Conservation (phyloP, 1,284 basidiomycete genomes). For the Tetrapyrgos nigripes region DNA sequence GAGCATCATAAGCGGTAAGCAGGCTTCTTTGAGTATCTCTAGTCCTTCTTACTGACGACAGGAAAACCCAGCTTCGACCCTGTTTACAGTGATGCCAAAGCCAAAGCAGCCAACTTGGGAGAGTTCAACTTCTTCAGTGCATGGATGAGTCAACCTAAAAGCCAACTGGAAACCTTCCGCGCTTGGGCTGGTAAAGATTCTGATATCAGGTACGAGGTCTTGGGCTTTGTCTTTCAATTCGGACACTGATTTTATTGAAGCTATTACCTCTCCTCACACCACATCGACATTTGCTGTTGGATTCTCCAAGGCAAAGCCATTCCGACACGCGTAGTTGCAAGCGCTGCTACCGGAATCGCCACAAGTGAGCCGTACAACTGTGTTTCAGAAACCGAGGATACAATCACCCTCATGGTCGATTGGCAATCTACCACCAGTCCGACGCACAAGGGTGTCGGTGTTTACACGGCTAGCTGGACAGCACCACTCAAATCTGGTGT, state of each 20-base stretch:
- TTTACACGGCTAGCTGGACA: constrained; percentile 93
- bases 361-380: constrained; percentile 87
- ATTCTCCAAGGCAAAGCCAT: constrained; percentile 83
- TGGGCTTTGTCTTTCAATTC: neutral
- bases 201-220: constrained; percentile 72
- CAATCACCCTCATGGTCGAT: constrained; percentile 92
- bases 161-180: constrained; percentile 91
- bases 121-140: constrained; percentile 93
- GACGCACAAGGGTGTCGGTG: constrained; percentile 78
- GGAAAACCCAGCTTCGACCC: constrained; percentile 76
- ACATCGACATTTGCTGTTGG: constrained; percentile 93
- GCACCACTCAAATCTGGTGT: constrained; percentile 79
- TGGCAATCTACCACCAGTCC: constrained; percentile 82
- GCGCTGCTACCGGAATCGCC: constrained; percentile 89
- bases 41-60: constrained; percentile 4
- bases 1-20: constrained; percentile 83
- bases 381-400: constrained; percentile 88
- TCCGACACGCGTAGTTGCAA: constrained; percentile 87
- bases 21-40: neutral
- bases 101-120: constrained; percentile 77
- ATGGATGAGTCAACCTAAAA: constrained; percentile 97
- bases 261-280: constrained; percentile 94
- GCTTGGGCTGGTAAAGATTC: constrained; percentile 95
- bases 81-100: constrained; percentile 89
- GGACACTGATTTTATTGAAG: constrained; percentile 40